Conservation (phyloP, 2,329 filamentous ascomycete species). For the Pyrenophora seminiperda region DNA sequence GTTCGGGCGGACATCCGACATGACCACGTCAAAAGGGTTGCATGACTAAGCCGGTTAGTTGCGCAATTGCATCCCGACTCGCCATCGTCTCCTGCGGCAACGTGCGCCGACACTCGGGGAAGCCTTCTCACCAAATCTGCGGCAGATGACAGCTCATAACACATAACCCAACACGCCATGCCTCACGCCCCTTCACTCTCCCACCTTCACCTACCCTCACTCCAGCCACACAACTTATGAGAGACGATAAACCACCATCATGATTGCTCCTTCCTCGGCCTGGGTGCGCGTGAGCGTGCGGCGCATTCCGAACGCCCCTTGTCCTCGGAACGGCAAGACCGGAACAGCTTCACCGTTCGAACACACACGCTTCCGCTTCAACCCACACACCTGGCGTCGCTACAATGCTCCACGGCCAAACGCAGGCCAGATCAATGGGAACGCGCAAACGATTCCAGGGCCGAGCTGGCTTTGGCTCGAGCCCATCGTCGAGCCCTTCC, state of each 20-base stretch:
- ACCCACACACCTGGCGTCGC: conserved; percentile 20
- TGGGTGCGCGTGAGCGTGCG: conserved; percentile 29
- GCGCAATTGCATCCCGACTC: conserved; percentile 15
- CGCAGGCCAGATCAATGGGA: conserved; percentile 23
- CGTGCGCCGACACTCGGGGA: conserved; percentile 30
- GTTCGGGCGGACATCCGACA: neutral
- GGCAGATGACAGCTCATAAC: conserved; percentile 21
- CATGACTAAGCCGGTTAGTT: conserved; percentile 20
- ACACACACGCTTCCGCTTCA: conserved; percentile 18
- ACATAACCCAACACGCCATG: conserved; percentile 23
- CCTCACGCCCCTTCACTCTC: conserved; percentile 6
- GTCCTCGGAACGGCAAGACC: conserved; percentile 10
- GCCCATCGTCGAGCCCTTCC: conserved; percentile 53
- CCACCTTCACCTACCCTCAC: neutral
- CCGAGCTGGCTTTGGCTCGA: conserved; percentile 55
- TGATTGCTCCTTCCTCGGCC: conserved; percentile 40
- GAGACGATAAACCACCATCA: conserved; percentile 25
- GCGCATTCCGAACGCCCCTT: conserved; percentile 27
- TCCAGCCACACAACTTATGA: conserved; percentile 12
- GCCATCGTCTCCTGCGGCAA: conserved; percentile 15
- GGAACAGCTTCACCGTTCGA: conserved; percentile 11
- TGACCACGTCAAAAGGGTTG: conserved; percentile 2
- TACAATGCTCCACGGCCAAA: conserved; percentile 29
- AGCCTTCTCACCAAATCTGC: conserved; percentile 18
- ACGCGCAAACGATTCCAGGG: conserved; percentile 47